phyloP scores from a whole-genome alignment of 164 flowering plant species.

The Kingdonia uniflora region DNA sequence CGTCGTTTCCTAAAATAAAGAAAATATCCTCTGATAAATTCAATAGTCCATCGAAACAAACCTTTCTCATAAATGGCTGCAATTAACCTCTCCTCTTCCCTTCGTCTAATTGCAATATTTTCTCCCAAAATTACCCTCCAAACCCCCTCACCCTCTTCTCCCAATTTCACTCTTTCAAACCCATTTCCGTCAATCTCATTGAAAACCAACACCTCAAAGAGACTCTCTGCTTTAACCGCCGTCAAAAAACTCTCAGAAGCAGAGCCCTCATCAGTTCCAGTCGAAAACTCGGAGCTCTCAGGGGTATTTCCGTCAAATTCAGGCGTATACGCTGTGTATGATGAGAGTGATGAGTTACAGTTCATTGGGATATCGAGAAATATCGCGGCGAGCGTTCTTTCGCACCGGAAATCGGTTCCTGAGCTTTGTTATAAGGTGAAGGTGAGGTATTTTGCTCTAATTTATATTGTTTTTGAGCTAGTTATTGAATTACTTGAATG shows the following conservation, averaged over 20 bases:
- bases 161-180: constrained; percentile 8
- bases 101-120: constrained; percentile 9
- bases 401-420: constrained; percentile 60
- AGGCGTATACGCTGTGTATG: constrained; percentile 83
- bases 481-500: too few species aligned
- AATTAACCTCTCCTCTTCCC: not conserved
- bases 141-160: constrained; percentile 6
- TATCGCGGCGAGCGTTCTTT: constrained; percentile 55
- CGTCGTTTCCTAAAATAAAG: too few species aligned
- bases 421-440: constrained; percentile 69
- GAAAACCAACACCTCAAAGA: constrained; percentile 6
- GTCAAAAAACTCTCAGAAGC: constrained; percentile 45
- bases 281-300: constrained; percentile 18
- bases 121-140: constrained; percentile 20
- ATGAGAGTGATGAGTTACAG: constrained; percentile 46
- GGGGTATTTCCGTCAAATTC: constrained; percentile 39
- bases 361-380: constrained; percentile 79
- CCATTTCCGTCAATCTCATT: constrained; percentile 14
- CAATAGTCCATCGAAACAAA: too few species aligned
- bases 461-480: constrained; percentile 2
- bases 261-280: constrained; percentile 31
- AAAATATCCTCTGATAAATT: too few species aligned
- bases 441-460: constrained; percentile 24
- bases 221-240: constrained; percentile 27
- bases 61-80: constrained; percentile 33